Evolutionary conservation across 805 yeast species (phyloP), one percentile per base, ranked within the genome.

Genomic region (Wickerhamiella lipophila): DNA sequence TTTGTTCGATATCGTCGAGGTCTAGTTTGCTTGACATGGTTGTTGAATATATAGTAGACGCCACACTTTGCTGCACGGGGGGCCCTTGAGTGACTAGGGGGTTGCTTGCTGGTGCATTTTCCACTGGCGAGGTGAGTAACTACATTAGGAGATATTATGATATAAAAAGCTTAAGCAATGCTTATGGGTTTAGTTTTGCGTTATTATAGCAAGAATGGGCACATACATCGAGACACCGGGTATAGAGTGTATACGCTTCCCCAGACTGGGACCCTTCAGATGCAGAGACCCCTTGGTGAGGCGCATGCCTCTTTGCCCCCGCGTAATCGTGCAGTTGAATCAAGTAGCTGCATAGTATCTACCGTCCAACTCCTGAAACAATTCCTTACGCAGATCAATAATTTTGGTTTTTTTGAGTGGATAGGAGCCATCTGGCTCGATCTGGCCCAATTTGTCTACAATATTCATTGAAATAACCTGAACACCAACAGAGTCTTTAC

Each of bases 391-490:
- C 23, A 48, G 34, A 29, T 48, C 47, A 27, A 42, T 35, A 19
- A 25, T 23, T 22, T 25, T 23, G 3, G 21, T 16, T 18, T 27
- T 35, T 19, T 32, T 23, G 11, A 43, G 8, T 2, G 18, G 15
- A 6, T 35, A 36, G 13, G 44, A 21, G 6, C 32, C 44, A 18
- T 32, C 47, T 3, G 36, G 8, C 16, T 36, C 34, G 12, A 49
- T 45, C 34, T 42, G 39, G 13, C 46, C 27, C 8, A 64, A 44
- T 16, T 55, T 56, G 40, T 65, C 68, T 16, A 59, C 53, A 2
- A 83, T 60, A 0, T 87, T 89, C 56, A 79, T 85, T 18, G 80
- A 74, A 12, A 83, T 72, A 51, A 84, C 65, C 9, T 66, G 59
- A 3, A 81, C 69, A 8, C 83, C 84, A 29, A 71, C 66, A 2